Evolutionary conservation across 2,329 filamentous ascomycete species (phyloP).

Genomic region (Alternaria metachromatica): DNA sequence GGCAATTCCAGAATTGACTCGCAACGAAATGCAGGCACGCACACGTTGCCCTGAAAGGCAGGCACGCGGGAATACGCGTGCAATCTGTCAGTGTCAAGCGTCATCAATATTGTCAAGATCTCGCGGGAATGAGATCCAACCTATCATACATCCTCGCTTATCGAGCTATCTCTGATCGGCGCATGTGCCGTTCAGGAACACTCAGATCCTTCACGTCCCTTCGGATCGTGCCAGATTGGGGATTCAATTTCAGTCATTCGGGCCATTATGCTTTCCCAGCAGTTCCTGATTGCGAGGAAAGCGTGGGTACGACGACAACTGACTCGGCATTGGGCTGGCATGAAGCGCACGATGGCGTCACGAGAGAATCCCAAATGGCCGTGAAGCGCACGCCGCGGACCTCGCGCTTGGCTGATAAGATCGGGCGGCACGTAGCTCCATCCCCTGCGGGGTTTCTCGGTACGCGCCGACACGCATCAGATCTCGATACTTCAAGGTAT

Average conservation of each 20-base stretch:
- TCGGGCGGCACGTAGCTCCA: not conserved
- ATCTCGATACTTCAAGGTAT: not conserved
- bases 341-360: conserved; percentile 12
- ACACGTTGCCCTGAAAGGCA: conserved; percentile 1
- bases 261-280: not conserved
- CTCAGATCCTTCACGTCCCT: not conserved
- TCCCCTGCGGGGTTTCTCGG: conserved; percentile 5
- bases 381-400: not conserved
- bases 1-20: not conserved
- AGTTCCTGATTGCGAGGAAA: not conserved
- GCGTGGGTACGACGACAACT: not conserved
- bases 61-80: not conserved
- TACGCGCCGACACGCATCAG: conserved; percentile 8
- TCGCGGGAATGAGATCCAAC: not conserved
- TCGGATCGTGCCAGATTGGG: not conserved
- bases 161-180: conserved; percentile 3
- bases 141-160: conserved; percentile 21
- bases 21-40: conserved; percentile 13
- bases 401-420: not conserved
- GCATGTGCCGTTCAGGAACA: not conserved
- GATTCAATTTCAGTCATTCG: not conserved
- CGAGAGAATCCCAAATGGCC: not conserved
- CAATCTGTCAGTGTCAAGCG: conserved; percentile 6
- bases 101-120: conserved; percentile 13
- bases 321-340: conserved; percentile 1